Base-by-base conservation (phyloP, 2,329 filamentous ascomycete genomes). In the Cladophialophora immunda region DNA sequence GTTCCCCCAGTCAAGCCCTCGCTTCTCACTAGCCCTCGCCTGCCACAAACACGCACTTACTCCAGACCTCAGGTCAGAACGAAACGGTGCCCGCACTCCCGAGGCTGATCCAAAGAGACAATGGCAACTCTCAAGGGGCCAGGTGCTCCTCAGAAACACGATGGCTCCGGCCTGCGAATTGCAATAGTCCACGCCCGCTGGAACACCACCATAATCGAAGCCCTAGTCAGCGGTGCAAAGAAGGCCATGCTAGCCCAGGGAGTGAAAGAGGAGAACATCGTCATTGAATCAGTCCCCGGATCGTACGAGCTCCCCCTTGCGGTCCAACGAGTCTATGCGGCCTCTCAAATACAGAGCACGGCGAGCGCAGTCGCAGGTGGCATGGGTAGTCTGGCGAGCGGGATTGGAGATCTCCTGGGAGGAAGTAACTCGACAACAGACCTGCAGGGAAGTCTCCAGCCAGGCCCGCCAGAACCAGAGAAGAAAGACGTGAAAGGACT, bases 141-240 rank as follows among this genome's bases (percentile, higher is more conserved):
- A 34, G 88, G 88, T 70, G 83, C 84, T 75, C 81, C 85, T 34
- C 84, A 83, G 75, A 80, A 76, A 65, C 84, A 85, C 76, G 86
- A 89, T 76, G 87, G 92, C 79, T 88, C 88, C 75, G 84, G 83
- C 75, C 87, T 99, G 71, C 92, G 95, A 77, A 90, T 99, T 77
- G 94, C 92, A 77, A 98, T 99, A 77, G 87, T 99, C 66, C 95
- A 98, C 82, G 94, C 94, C 66, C 90, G 95, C 75, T 99, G 95
- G 95, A 99, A 99, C 83, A 86, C 85, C 71, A 86, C 86, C 72
- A 92, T 99, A 78, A 97, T 98, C 80, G 89, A 92, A 66, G 89
- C 93, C 61, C 89, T 99, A 65, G 86, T 99, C 68, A 84, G 86
- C 60, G 95, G 95, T 71, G 88, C 92, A 54, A 92, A 90, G 80